Conservation (phyloP, 129 eudicot genomes). For the Glebionis coronaria region DNA sequence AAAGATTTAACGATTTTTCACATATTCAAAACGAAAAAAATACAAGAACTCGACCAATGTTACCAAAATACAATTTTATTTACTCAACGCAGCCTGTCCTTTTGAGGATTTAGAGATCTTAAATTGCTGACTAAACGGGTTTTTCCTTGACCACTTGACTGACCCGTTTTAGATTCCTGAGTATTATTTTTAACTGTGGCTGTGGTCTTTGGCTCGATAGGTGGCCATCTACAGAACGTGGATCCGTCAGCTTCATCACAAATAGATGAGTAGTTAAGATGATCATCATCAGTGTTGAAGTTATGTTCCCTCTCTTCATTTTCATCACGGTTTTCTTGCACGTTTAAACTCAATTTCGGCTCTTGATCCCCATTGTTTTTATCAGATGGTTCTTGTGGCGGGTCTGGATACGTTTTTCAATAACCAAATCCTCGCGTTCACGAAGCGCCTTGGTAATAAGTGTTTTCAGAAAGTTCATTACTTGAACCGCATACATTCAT, state of each 20-base stretch:
- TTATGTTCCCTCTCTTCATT: conserved; percentile 18
- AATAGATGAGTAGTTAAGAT: conserved; percentile 28
- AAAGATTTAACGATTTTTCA: neutral
- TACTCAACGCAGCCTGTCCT: conserved; percentile 54
- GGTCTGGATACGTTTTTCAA: conserved; percentile 37
- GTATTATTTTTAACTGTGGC: neutral
- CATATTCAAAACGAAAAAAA: neutral
- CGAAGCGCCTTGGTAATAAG: conserved; percentile 61
- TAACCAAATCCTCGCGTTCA: conserved; percentile 47
- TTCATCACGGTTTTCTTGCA: conserved; percentile 19
- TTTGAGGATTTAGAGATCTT: conserved; percentile 50
- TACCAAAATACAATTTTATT: neutral
- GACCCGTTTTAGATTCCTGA: conserved; percentile 20
- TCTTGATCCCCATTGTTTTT: conserved; percentile 52
- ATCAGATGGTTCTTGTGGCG: conserved; percentile 44
- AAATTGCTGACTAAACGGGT: conserved; percentile 37
- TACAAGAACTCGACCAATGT: conserved; percentile 9
- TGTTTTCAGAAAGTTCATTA: conserved; percentile 85
- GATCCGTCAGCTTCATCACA: conserved; percentile 47
- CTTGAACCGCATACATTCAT: conserved; percentile 87
- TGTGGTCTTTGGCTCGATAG: conserved; percentile 17
- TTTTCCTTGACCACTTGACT: conserved; percentile 15
- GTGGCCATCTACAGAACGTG: conserved; percentile 26
- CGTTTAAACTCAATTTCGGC: conserved; percentile 29
- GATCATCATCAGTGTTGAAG: conserved; percentile 32